phyloP scores from a whole-genome alignment of 2,329 filamentous ascomycete genomes.

The Nothophaeocryptopus gaeumannii region DNA sequence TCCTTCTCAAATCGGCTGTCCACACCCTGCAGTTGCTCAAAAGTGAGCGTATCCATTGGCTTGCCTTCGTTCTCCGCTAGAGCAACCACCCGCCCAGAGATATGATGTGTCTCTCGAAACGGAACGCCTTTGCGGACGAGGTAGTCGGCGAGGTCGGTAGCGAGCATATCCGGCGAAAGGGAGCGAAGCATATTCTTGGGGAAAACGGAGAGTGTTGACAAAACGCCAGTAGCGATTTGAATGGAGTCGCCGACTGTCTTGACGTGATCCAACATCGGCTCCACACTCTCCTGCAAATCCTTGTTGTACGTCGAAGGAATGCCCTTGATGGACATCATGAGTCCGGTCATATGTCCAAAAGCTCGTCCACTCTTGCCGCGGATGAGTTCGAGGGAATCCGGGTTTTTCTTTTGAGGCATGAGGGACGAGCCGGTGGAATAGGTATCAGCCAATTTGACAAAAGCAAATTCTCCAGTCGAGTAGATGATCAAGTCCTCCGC shows the following conservation, averaged over 20 bases:
- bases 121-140: slow-evolving; percentile 66
- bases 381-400: slow-evolving; percentile 69
- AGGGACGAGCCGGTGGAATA: slow-evolving; percentile 74
- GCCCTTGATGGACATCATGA: slow-evolving; percentile 74
- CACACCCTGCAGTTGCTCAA: slow-evolving; percentile 65
- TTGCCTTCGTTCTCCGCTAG: slow-evolving; percentile 63
- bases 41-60: slow-evolving; percentile 67
- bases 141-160: slow-evolving; percentile 66
- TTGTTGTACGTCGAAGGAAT: slow-evolving; percentile 86
- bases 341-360: slow-evolving; percentile 77
- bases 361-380: slow-evolving; percentile 73
- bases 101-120: slow-evolving; percentile 78
- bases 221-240: slow-evolving; percentile 76
- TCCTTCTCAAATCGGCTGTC: slow-evolving; percentile 70
- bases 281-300: slow-evolving; percentile 82
- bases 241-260: slow-evolving; percentile 79
- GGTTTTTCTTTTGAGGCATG: slow-evolving; percentile 85
- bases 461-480: slow-evolving; percentile 71
- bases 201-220: slow-evolving; percentile 67
- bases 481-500: slow-evolving; percentile 86
- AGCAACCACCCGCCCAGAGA: slow-evolving; percentile 70
- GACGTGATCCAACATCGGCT: slow-evolving; percentile 80
- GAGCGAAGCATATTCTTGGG: slow-evolving; percentile 76
- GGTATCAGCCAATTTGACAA: slow-evolving; percentile 71
- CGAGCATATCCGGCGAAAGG: slow-evolving; percentile 79